Percentiles rank a stretch among this genome's conserved stretches.
Conservation (phyloP, 768 basidiomycete species). For the Pisolithus albus region DNA sequence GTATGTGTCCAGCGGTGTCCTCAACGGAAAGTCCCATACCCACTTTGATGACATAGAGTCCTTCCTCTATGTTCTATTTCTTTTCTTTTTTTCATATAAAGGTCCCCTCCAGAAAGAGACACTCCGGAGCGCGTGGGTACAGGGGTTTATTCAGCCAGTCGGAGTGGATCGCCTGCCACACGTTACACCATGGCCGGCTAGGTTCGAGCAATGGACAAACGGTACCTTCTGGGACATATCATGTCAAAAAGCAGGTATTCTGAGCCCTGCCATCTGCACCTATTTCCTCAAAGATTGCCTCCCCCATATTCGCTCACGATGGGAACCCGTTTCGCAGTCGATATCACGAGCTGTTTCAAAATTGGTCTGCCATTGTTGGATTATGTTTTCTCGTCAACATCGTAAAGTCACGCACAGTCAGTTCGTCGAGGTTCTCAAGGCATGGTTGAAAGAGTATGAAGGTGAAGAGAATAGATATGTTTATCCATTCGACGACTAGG, state of each 20-base stretch:
- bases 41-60: conserved; percentile 12
- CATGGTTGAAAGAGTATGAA: neutral
- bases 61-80: conserved; percentile 10
- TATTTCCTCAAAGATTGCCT: too few relatives aligned
- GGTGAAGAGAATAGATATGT: neutral
- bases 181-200: conserved; percentile 2
- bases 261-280: too few relatives aligned
- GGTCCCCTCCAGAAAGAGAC: neutral
- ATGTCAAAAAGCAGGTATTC: too few relatives aligned
- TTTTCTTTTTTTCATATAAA: conserved; percentile 10
- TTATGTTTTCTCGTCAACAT: too few relatives aligned
- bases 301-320: too few relatives aligned
- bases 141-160: neutral
- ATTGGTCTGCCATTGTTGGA: too few relatives aligned
- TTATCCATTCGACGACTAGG: too few relatives aligned
- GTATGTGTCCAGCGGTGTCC: conserved; percentile 10
- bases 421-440: neutral
- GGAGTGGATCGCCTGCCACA: conserved; percentile 1
- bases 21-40: neutral
- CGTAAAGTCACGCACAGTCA: neutral
- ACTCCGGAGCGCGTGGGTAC: neutral
- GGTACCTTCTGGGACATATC: neutral
- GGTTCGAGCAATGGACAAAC: neutral
- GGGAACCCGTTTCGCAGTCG: too few relatives aligned
- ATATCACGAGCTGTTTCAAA: too few relatives aligned